A percentile compares a stretch with the other conserved stretches of the same genome.
Conservation (phyloP, 306 rosid genomes). For the Quercus dentata region DNA sequence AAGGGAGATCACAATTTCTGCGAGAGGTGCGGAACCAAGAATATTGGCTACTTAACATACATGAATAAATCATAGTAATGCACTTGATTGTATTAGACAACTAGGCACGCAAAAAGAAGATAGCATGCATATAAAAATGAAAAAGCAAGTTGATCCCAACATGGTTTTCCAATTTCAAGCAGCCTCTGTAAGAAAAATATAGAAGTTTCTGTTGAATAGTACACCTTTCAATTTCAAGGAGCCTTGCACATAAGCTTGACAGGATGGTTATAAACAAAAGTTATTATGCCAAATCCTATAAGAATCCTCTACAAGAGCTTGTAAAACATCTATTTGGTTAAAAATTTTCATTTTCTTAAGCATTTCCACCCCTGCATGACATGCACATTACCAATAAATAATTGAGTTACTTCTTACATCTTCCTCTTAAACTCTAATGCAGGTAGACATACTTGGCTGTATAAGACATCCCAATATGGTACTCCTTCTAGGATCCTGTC, state of each 20-base stretch:
- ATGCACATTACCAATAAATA: neutral
- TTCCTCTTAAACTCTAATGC: slow-evolving; percentile 17
- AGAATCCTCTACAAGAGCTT: neutral
- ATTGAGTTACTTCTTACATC: neutral
- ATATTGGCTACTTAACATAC: neutral
- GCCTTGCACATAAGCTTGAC: too few species aligned
- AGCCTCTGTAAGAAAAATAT: too few species aligned
- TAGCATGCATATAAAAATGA: too few species aligned
- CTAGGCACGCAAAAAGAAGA: too few species aligned
- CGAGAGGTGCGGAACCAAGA: slow-evolving; percentile 69
- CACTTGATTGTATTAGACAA: too few species aligned
- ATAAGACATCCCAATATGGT: slow-evolving; percentile 19
- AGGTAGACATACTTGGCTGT: slow-evolving; percentile 88
- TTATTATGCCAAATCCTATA: too few species aligned
- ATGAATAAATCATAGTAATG: slow-evolving; percentile 22
- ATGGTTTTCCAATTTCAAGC: too few species aligned
- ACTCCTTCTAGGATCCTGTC: too few species aligned
- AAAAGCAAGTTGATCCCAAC: too few species aligned
- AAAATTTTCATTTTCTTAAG: neutral
- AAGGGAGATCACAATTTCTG: slow-evolving; percentile 80
- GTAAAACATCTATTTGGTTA: neutral
- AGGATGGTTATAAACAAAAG: too few species aligned
- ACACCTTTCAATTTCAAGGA: too few species aligned
- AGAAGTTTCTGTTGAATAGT: too few species aligned
- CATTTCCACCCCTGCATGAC: neutral